Base-by-base conservation (phyloP, 1,284 basidiomycete genomes). In the Heterobasidion annosum region DNA sequence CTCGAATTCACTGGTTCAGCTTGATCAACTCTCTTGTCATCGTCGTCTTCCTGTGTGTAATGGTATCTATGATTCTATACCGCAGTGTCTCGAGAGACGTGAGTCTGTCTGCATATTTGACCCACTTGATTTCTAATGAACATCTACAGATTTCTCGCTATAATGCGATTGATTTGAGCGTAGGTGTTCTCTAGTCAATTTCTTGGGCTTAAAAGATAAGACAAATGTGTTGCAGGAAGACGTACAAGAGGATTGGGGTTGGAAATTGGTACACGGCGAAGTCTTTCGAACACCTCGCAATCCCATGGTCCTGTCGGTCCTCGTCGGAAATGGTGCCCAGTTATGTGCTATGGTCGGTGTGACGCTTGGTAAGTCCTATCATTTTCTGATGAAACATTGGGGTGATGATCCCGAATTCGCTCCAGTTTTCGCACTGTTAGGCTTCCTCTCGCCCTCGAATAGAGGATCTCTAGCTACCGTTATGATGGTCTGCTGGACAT, bases 171-270 rank as follows among this genome's bases (percentile, higher is more conserved):
- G 95, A 98, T 68, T 73, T 96, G 35, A 90, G 86, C 61, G 91
- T 91, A 66, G 61, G 82, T 64, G 25, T 25, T 25, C 3, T 25
- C 3, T 25, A 5, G 25, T 32, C 16, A 47, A 13, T n/a, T 51
- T 48, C 15, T 8, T 8, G 8, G 13, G 16, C 18, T 35, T n/a
- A 19, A 33, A 49, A 32, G 44, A 25, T 25, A 42, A 33, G 6
- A n/a, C 44, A 18, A 1, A 5, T 47, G 15, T 63, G 37, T 13
- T 42, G 35, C 32, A 92, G 83, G 95, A 98, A 68, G 94, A 98
- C 63, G 91, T 98, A 0, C 94, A 97, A 72, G 94, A 98, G 71
- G 96, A 99, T 64, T 98, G 90, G 78, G 96, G 96, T 3, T 99
- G 96, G 96, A 98, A 98, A 65, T 79, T 96, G 16, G 83, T 98